phyloP scores from a whole-genome alignment of 2,329 filamentous ascomycete genomes.

The Paecilomyces variotii region DNA sequence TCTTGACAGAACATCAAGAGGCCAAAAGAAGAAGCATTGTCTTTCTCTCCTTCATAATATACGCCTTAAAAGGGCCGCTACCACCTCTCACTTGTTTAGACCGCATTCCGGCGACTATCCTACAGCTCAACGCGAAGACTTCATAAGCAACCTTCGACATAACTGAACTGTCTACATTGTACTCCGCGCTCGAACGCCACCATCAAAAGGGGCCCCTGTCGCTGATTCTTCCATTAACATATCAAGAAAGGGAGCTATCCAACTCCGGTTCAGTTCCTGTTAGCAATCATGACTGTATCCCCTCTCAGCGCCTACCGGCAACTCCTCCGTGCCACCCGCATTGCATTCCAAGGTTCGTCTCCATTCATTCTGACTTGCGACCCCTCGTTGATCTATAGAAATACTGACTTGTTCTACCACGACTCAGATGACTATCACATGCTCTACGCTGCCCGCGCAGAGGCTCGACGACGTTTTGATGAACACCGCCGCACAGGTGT shows the following conservation, averaged over 20 bases:
- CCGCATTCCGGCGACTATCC: not conserved
- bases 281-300: conserved; percentile 36
- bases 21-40: not conserved
- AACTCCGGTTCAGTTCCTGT: not conserved
- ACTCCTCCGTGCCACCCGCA: conserved; percentile 68
- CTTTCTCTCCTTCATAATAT: not conserved
- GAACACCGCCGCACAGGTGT: conserved; percentile 54
- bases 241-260: not conserved
- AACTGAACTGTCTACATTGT: not conserved
- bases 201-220: not conserved
- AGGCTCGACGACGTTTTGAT: conserved; percentile 69
- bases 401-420: conserved; percentile 5
- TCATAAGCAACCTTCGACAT: not conserved
- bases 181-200: not conserved
- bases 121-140: not conserved
- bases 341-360: conserved; percentile 70
- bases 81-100: not conserved
- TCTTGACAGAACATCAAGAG: not conserved
- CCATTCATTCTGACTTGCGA: not conserved
- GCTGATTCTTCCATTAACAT: not conserved
- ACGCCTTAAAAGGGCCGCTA: not conserved
- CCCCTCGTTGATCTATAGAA: not conserved
- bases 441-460: conserved; percentile 60
- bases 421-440: conserved; percentile 59
- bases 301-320: conserved; percentile 72